These are phyloP conservation scores for Mangifera indica DNA, from an alignment of 345 rosid species.

Conservation along the genomic window DNA sequence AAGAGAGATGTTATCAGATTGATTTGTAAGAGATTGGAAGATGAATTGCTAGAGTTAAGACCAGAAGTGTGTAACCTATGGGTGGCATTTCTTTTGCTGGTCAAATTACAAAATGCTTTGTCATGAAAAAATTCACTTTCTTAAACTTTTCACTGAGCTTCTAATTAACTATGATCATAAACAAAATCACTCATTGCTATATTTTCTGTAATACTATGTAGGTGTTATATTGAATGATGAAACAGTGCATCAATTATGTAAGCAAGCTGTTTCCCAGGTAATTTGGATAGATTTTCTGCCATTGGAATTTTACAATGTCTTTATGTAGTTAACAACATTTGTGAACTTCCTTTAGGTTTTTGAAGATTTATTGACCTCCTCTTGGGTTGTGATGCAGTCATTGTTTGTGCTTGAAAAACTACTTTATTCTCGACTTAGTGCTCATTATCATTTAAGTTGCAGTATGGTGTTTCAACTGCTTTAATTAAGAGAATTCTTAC, in stretches of 20 bases:
- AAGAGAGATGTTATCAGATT: not conserved
- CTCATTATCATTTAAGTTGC: not conserved
- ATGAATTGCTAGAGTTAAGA: not conserved
- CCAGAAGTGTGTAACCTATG: not conserved
- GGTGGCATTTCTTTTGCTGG: not conserved
- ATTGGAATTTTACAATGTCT: not conserved
- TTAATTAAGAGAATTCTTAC: not conserved
- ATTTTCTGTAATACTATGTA: constrained; percentile 27
- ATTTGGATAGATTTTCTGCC: constrained; percentile 1
- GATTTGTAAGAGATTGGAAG: not conserved
- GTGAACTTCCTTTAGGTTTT: not conserved
- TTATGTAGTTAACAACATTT: not conserved
- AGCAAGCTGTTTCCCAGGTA: constrained; percentile 94
- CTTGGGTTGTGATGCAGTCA: not conserved
- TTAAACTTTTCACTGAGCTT: not conserved
- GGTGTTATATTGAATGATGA: constrained; percentile 94
- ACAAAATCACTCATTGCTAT: constrained; percentile 13
- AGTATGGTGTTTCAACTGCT: constrained; percentile 12
- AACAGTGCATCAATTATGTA: constrained; percentile 85
- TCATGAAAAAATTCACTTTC: not conserved
- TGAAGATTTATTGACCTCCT: not conserved
- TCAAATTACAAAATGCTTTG: not conserved
- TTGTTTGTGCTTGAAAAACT: not conserved
- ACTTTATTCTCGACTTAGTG: not conserved
- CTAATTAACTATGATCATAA: not conserved